phyloP scores from a whole-genome alignment of 306 rosid genomes.

The Lathyrus oleraceus region DNA sequence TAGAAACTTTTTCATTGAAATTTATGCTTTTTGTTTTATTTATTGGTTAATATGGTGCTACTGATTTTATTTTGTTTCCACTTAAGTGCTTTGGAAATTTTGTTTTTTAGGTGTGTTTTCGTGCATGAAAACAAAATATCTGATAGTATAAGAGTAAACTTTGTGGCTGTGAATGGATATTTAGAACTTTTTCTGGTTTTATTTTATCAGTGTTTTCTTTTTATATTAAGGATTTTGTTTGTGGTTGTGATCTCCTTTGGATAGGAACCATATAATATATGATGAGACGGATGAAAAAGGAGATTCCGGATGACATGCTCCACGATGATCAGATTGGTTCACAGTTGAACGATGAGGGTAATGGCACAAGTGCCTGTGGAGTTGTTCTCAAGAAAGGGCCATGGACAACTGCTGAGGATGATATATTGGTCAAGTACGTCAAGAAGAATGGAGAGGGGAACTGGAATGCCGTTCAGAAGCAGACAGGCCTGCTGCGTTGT shows the following conservation, averaged over 20 bases:
- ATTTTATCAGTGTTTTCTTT: constrained; percentile 16
- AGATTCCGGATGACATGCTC: constrained; percentile 58
- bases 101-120: constrained; percentile 9
- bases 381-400: constrained; percentile 86
- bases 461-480: constrained; percentile 99
- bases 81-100: constrained; percentile 1
- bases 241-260: constrained; percentile 40
- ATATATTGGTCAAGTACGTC: constrained; percentile 85
- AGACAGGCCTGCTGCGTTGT: constrained; percentile 83
- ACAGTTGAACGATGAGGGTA: constrained; percentile 55
- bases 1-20: constrained; percentile 29
- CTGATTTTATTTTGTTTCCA: constrained; percentile 14
- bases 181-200: constrained; percentile 31
- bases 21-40: constrained; percentile 14
- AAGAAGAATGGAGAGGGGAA: constrained; percentile 94
- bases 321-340: constrained; percentile 50
- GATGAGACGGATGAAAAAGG: constrained; percentile 60
- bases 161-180: constrained; percentile 14
- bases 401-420: constrained; percentile 92
- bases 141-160: constrained; percentile 20
- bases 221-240: constrained; percentile 7
- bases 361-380: constrained; percentile 46
- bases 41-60: constrained; percentile 24
- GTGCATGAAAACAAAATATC: not conserved
- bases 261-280: constrained; percentile 41